phyloP scores from a whole-genome alignment of 1,284 basidiomycete genomes.

The Cerioporus squamosus region DNA sequence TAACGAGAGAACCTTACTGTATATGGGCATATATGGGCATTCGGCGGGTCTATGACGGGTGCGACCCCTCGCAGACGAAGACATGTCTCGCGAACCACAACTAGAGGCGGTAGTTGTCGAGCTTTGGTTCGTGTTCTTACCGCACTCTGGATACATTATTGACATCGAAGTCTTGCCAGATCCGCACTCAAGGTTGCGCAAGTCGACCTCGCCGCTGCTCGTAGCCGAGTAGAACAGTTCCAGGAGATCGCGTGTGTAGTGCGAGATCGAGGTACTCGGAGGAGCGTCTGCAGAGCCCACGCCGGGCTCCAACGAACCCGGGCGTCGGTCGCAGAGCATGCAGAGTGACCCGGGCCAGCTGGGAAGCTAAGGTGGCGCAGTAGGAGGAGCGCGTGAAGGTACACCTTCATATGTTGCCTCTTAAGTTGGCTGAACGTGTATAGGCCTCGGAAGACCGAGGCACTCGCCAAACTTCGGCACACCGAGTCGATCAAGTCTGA shows the following conservation, averaged over 20 bases:
- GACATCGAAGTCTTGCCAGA: constrained; percentile 39
- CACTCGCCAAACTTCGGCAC: constrained; percentile 78
- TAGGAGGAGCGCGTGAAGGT: constrained; percentile 76
- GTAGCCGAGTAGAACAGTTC: constrained; percentile 80
- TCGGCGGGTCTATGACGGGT: constrained; percentile 45
- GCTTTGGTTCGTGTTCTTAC: constrained; percentile 56
- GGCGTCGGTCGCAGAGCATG: constrained; percentile 63
- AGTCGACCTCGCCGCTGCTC: constrained; percentile 72
- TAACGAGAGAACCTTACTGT: constrained; percentile 82
- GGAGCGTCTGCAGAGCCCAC: constrained; percentile 59
- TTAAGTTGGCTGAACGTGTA: not conserved
- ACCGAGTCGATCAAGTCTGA: constrained; percentile 82
- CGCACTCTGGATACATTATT: too few species aligned
- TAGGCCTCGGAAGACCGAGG: constrained; percentile 84
- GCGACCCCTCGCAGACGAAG: constrained; percentile 43
- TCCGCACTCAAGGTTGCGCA: constrained; percentile 76
- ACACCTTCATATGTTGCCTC: constrained; percentile 11
- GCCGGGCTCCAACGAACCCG: constrained; percentile 58
- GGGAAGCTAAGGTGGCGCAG: constrained; percentile 65
- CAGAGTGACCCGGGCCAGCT: constrained; percentile 64
- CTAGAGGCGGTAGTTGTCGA: constrained; percentile 86
- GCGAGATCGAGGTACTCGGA: constrained; percentile 69
- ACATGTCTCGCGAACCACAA: constrained; percentile 73
- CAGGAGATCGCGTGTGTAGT: constrained; percentile 71
- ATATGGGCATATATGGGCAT: constrained; percentile 90